Conservation (phyloP, 148 eudicot species). For the Rhododendron henanense region DNA sequence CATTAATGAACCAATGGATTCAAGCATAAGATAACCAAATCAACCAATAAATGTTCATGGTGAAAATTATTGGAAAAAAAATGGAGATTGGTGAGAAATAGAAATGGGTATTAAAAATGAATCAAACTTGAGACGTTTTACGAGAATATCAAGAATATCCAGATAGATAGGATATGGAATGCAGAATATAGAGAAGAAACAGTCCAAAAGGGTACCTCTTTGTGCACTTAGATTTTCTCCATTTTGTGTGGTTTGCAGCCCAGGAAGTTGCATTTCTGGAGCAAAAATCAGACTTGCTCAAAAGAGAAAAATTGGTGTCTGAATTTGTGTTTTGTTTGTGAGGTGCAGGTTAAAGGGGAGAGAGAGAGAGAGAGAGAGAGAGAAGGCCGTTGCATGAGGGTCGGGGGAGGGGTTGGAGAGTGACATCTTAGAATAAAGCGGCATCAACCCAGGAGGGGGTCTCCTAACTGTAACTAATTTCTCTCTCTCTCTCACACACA, state of each 20-base stretch:
- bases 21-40: background rate
- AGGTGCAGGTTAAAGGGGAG: constrained; percentile 8
- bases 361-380: constrained; percentile 13
- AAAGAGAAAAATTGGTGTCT: background rate
- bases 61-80: background rate
- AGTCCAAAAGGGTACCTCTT: background rate
- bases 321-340: constrained; percentile 9
- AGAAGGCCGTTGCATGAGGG: constrained; percentile 27
- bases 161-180: background rate
- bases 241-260: constrained; percentile 2
- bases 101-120: background rate
- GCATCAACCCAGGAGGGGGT: constrained; percentile 30
- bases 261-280: background rate
- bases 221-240: background rate
- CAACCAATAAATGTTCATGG: background rate
- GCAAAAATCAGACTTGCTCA: background rate
- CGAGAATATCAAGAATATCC: background rate
- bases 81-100: background rate
- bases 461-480: constrained; percentile 6
- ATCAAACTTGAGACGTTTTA: background rate
- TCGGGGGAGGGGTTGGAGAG: constrained; percentile 31
- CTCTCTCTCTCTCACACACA: background rate
- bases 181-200: background rate
- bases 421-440: constrained; percentile 46
- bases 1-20: background rate